Conservation (phyloP, 2,329 filamentous ascomycete species). For the Epichloe hybrida region DNA sequence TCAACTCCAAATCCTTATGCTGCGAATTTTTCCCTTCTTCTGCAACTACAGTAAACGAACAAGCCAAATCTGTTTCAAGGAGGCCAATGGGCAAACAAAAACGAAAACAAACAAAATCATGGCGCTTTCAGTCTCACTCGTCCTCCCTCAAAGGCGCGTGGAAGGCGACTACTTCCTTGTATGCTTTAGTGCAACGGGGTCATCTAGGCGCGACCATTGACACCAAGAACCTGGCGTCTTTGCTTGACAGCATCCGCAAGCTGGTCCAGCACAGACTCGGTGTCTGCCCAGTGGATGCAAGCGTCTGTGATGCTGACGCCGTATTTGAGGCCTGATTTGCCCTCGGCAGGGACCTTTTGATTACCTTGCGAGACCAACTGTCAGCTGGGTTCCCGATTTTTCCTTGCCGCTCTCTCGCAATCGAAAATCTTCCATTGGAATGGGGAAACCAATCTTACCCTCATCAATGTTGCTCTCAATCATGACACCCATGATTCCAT, state of each 20-base stretch:
- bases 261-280: constrained; percentile 68
- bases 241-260: constrained; percentile 72
- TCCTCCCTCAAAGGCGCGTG: not conserved
- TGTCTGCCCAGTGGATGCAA: constrained; percentile 87
- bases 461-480: constrained; percentile 97
- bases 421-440: not conserved
- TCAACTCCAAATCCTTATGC: not conserved
- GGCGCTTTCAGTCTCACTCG: not conserved
- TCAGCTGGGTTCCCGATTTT: not conserved
- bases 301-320: constrained; percentile 93
- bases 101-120: not conserved
- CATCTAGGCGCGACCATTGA: not conserved
- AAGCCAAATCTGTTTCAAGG: not conserved
- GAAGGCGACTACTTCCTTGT: not conserved
- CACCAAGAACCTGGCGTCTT: constrained; percentile 36
- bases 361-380: constrained; percentile 24
- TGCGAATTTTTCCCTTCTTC: not conserved
- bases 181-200: not conserved
- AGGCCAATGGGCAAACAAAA: not conserved
- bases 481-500: constrained; percentile 89
- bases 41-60: not conserved
- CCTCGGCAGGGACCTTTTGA: constrained; percentile 78
- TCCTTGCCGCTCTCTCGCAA: not conserved
- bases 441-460: constrained; percentile 20
- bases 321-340: constrained; percentile 64